Evolutionary conservation across 345 rosid species (phyloP).

Genomic region (Euphorbia pulcherrima): DNA sequence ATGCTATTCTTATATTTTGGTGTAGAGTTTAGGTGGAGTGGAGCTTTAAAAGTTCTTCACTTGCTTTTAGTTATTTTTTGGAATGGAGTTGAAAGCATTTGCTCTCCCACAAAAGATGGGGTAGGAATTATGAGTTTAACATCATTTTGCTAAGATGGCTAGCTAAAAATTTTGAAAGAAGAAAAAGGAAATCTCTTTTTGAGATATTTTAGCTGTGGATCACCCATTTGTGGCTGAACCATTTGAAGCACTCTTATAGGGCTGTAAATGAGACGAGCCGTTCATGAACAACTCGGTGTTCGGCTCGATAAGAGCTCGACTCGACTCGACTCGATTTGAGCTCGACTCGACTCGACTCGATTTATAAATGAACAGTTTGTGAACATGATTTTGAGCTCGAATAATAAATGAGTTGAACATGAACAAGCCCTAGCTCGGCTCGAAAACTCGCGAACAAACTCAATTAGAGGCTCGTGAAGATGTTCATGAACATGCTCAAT

Average conservation of each 20-base stretch:
- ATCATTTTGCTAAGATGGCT: background rate
- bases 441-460: too few relatives aligned
- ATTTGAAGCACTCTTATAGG: background rate
- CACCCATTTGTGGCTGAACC: background rate
- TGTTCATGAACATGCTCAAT: too few relatives aligned
- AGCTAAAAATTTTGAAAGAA: background rate
- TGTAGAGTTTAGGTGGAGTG: background rate
- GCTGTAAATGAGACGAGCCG: too few relatives aligned
- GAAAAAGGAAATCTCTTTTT: background rate
- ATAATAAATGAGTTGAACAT: too few relatives aligned
- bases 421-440: too few relatives aligned
- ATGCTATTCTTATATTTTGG: background rate
- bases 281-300: too few relatives aligned
- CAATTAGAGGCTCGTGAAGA: too few relatives aligned
- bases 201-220: background rate
- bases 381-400: too few relatives aligned
- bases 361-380: too few relatives aligned
- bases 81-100: background rate
- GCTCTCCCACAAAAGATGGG: background rate
- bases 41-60: background rate
- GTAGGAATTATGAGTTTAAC: background rate
- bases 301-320: too few relatives aligned
- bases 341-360: too few relatives aligned
- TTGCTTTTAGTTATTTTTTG: conserved; percentile 1
- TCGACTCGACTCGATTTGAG: too few relatives aligned